Conservation (phyloP, 805 yeast genomes). For the Candida vaughaniae region DNA sequence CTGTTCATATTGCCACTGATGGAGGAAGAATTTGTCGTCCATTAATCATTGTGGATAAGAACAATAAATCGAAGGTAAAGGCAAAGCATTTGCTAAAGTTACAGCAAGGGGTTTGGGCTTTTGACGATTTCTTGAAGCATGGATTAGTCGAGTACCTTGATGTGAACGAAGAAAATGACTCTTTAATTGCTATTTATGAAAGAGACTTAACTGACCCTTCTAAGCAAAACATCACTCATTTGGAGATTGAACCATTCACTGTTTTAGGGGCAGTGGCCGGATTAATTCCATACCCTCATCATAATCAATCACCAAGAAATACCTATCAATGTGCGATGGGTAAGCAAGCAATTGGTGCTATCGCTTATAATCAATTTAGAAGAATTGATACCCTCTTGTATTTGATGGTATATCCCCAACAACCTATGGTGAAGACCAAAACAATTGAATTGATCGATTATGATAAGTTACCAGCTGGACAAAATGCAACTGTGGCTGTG, state of each 20-base stretch:
- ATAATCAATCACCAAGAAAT: slow-evolving; percentile 89
- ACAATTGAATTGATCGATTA: slow-evolving; percentile 94
- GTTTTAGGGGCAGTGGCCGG: slow-evolving; percentile 93
- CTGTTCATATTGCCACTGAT: slow-evolving; percentile 97
- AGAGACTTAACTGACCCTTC: slow-evolving; percentile 46
- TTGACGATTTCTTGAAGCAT: slow-evolving; percentile 81
- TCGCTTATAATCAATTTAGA: slow-evolving; percentile 93
- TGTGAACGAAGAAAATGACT: slow-evolving; percentile 96
- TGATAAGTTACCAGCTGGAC: slow-evolving; percentile 97
- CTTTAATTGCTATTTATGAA: slow-evolving; percentile 89
- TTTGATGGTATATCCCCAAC: slow-evolving; percentile 98
- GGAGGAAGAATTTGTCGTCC: slow-evolving; percentile 99
- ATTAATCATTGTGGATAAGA: slow-evolving; percentile 72
- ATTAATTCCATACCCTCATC: slow-evolving; percentile 88
- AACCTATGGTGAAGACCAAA: slow-evolving; percentile 97
- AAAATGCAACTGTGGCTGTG: slow-evolving; percentile 97
- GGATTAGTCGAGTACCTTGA: slow-evolving; percentile 95
- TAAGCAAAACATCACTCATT: slow-evolving; percentile 63
- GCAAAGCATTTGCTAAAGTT: slow-evolving; percentile 67
- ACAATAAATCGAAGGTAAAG: slow-evolving; percentile 67
- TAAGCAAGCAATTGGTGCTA: slow-evolving; percentile 99
- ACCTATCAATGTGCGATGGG: slow-evolving; percentile 97
- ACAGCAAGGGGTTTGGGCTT: slow-evolving; percentile 69
- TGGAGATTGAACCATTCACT: slow-evolving; percentile 95
- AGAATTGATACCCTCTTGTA: slow-evolving; percentile 93